These are phyloP conservation scores for Phytophthora multivora DNA, from an alignment of 352 stramenopile species.

Conservation along the genomic window DNA sequence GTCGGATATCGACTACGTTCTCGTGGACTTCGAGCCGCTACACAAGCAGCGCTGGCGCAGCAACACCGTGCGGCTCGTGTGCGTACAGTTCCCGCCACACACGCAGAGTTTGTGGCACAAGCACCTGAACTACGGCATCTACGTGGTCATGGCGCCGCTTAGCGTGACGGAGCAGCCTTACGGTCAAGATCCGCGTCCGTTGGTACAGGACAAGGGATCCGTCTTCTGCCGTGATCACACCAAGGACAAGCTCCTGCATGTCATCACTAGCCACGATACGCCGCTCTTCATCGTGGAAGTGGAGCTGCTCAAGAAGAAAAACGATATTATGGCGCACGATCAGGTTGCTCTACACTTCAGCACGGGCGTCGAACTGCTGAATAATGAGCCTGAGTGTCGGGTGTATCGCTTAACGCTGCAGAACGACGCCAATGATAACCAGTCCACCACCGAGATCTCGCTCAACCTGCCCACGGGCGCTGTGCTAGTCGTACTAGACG, in stretches of 20 bases:
- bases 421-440: constrained; percentile 7
- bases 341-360: constrained; percentile 21
- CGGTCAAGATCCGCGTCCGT: constrained; percentile 15
- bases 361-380: constrained; percentile 33
- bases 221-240: constrained; percentile 63
- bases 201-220: constrained; percentile 35
- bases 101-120: constrained; percentile 50
- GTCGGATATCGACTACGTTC: constrained; percentile 36
- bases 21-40: constrained; percentile 50
- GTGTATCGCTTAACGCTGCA: constrained; percentile 52
- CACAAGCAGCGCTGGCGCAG: constrained; percentile 51
- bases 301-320: constrained; percentile 46
- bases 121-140: constrained; percentile 55
- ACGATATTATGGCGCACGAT: constrained; percentile 23
- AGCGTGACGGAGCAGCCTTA: constrained; percentile 44
- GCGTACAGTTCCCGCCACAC: constrained; percentile 45
- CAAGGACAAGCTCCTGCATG: constrained; percentile 47
- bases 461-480: constrained; percentile 37
- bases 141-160: constrained; percentile 48
- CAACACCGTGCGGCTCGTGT: constrained; percentile 40
- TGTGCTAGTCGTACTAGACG: constrained; percentile 44
- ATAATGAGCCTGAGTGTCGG: constrained; percentile 44
- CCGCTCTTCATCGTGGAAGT: constrained; percentile 57
- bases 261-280: constrained; percentile 33
- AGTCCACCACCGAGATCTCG: constrained; percentile 26